Conservation (phyloP, 1,139 yeast species). For the Blastobotrys capitulatus region DNA sequence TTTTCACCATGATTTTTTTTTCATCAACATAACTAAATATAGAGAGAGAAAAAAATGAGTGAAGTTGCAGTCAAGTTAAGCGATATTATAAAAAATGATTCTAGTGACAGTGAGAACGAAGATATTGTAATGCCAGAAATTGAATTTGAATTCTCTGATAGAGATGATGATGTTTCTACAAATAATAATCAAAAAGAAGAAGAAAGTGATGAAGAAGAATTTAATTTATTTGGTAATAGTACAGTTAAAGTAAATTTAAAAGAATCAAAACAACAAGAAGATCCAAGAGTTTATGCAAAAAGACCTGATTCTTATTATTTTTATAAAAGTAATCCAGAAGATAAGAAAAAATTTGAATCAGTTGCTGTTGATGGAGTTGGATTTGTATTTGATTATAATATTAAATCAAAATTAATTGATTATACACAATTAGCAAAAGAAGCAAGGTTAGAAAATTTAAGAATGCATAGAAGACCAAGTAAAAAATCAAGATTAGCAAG, state of each 20-base stretch:
- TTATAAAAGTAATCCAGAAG: slow-evolving; percentile 1
- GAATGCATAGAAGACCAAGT: slow-evolving; percentile 30
- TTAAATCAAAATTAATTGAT: slow-evolving; percentile 21
- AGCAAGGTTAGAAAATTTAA: slow-evolving; percentile 19
- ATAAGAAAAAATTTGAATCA: slow-evolving; percentile 5
- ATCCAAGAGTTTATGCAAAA: slow-evolving; percentile 4
- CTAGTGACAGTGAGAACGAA: slow-evolving; percentile 7
- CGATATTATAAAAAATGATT: slow-evolving; percentile 1
- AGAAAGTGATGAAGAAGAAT: slow-evolving; percentile 12
- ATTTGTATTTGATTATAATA: slow-evolving; percentile 15
- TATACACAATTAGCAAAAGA: slow-evolving; percentile 25
- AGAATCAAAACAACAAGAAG: slow-evolving; percentile 10
- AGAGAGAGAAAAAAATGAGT: not conserved
- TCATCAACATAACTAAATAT: too few relatives aligned
- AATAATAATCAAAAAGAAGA: slow-evolving; percentile 9
- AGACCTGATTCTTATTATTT: slow-evolving; percentile 29
- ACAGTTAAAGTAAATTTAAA: slow-evolving; percentile 7
- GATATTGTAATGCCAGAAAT: slow-evolving; percentile 9
- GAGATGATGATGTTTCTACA: slow-evolving; percentile 10
- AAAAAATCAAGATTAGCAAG: slow-evolving; percentile 26
- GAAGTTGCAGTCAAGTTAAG: not conserved
- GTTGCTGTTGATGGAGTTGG: slow-evolving; percentile 25
- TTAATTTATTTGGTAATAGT: slow-evolving; percentile 10
- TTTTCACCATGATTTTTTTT: not conserved
- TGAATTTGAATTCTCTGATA: slow-evolving; percentile 26